phyloP scores from a whole-genome alignment of 176 grass and related monocot genomes.

The Tuctoria greenei region DNA sequence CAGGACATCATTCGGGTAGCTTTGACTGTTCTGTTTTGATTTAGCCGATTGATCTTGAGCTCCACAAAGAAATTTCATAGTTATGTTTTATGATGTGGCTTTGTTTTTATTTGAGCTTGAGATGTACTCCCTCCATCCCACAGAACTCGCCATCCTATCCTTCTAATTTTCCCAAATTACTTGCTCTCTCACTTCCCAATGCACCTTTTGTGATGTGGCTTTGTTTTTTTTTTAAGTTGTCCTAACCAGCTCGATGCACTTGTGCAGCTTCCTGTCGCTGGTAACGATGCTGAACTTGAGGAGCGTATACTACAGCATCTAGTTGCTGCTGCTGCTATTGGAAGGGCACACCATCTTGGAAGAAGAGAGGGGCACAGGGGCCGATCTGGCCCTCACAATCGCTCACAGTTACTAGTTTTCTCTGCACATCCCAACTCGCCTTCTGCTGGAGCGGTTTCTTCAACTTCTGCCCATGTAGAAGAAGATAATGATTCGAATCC shows the following conservation, averaged over 20 bases:
- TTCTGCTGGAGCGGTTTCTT: constrained; percentile 41
- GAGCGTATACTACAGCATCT: too few relatives aligned
- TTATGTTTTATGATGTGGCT: too few relatives aligned
- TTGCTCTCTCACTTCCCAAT: too few relatives aligned
- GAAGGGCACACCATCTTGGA: constrained; percentile 62
- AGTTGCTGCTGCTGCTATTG: constrained; percentile 64
- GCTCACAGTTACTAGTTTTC: constrained; percentile 61
- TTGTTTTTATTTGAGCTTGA: too few relatives aligned
- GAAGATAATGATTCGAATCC: constrained; percentile 42
- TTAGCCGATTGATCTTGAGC: too few relatives aligned
- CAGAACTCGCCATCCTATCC: too few relatives aligned
- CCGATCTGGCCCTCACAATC: constrained; percentile 48
- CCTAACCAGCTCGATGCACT: constrained; percentile 14
- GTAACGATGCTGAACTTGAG: constrained; percentile 75
- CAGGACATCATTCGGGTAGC: too few relatives aligned
- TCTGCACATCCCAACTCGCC: constrained; percentile 44
- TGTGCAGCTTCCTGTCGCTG: constrained; percentile 64
- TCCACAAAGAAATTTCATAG: too few relatives aligned
- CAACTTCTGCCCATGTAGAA: constrained; percentile 41
- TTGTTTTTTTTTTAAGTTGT: background rate
- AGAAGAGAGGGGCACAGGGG: constrained; percentile 72
- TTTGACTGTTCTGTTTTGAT: too few relatives aligned
- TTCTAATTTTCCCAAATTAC: too few relatives aligned
- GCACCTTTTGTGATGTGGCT: background rate
- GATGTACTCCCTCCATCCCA: too few relatives aligned